These are phyloP conservation scores for Mucor irregularis DNA, from an alignment of 371 early-diverging fungal genomes.

Conservation along the genomic window DNA sequence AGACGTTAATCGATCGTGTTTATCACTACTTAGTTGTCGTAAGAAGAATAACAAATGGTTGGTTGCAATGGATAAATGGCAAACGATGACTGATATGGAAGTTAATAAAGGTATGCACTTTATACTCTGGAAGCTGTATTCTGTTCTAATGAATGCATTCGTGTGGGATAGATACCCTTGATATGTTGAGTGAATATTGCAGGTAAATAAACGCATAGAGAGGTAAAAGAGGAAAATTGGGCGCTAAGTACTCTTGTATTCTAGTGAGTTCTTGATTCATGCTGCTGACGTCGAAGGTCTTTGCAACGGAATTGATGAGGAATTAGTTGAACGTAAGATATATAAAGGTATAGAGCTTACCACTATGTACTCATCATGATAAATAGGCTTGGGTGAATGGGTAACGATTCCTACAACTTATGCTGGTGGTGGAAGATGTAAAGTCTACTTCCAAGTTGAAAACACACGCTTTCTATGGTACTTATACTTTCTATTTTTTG, in stretches of 20 bases:
- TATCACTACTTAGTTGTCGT: conserved; percentile 76
- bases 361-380: too few species aligned
- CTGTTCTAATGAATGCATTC: background rate
- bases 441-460: too few species aligned
- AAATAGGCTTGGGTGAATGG: conserved; percentile 78
- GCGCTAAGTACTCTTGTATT: background rate
- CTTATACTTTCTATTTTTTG: background rate
- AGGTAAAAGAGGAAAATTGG: background rate
- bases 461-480: background rate
- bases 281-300: conserved; percentile 98
- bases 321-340: conserved; percentile 74
- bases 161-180: conserved; percentile 45
- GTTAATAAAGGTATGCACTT: conserved; percentile 73
- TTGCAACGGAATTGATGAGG: conserved; percentile 90
- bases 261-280: conserved; percentile 93
- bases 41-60: conserved; percentile 75
- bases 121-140: background rate
- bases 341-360: background rate
- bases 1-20: background rate
- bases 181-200: conserved; percentile 74
- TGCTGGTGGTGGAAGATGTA: conserved; percentile 91
- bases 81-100: conserved; percentile 87
- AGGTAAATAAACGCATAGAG: conserved; percentile 56
- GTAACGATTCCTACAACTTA: conserved; percentile 90
- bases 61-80: conserved; percentile 98